Evolutionary conservation across 2,329 filamentous ascomycete genomes (phyloP), one percentile per base, ranked within the genome.

Genomic region (Penicillium sp.): DNA sequence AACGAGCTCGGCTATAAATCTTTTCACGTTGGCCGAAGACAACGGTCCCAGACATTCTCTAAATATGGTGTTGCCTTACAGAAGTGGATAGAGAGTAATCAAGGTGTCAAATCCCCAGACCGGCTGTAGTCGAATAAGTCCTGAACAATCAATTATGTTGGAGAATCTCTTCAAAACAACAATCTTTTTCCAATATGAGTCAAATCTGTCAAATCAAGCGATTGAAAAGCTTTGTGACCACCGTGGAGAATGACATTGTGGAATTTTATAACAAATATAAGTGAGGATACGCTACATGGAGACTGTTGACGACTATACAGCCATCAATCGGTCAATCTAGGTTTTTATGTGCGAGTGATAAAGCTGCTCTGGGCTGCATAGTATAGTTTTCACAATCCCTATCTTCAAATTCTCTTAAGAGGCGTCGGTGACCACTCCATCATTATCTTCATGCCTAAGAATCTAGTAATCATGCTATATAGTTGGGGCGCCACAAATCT

Each of bases 401-500:
- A 24, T 52, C 24, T 52, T 12, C 21, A 16, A 40, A 42, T 28
- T 24, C 48, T 51, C 21, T 38, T 24, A 23, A 23, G 21, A 20
- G 49, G 23, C 21, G 12, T 42, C 35, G 5, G 43, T 52, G 35
- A 43, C 9, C 21, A 52, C 18, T 45, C 16, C 23, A 8, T 30
- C 45, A 43, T 45, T 45, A 43, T 52, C 3, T 45, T 45, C 38
- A 30, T 52, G 23, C 50, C 45, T 45, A 21, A 49, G 18, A 30
- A 42, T 48, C 52, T 45, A 4, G n/a, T 43, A n/a, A 48, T 49
- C 23, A 55, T 49, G 16, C 23, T 7, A 42, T 12, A 42, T 45
- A 49, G 33, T 49, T 55, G 30, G 35, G 52, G 14, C 45, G 52
- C 52, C 52, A 55, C 23, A 49, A 55, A 43, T 55, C 52, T 33